phyloP scores from a whole-genome alignment of 768 basidiomycete species.

The Rhizopogon roseolus region DNA sequence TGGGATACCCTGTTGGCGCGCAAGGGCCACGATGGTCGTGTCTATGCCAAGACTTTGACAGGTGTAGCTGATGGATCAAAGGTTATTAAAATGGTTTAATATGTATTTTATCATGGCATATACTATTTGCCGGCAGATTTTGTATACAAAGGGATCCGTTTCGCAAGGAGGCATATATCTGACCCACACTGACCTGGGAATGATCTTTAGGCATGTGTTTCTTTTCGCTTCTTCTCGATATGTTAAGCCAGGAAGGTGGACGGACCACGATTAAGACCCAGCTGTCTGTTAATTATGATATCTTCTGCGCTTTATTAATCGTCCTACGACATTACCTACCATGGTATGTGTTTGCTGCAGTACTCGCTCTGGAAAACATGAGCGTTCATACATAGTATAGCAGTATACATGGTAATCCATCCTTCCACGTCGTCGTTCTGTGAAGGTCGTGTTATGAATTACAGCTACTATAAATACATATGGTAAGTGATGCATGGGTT shows the following conservation, averaged over 20 bases:
- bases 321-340: too few species aligned
- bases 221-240: too few species aligned
- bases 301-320: too few species aligned
- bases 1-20: constrained; percentile 87
- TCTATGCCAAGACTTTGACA: constrained; percentile 44
- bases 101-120: background rate
- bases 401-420: background rate
- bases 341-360: too few species aligned
- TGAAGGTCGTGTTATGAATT: too few species aligned
- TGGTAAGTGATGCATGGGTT: background rate
- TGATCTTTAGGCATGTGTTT: too few species aligned
- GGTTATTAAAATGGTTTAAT: constrained; percentile 61
- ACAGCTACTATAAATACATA: background rate
- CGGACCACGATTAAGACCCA: too few species aligned
- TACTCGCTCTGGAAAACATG: too few species aligned
- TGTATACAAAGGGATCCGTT: background rate
- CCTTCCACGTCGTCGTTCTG: background rate
- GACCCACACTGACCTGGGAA: background rate
- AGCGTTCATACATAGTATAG: too few species aligned
- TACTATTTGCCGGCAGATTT: background rate
- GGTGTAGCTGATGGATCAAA: constrained; percentile 68
- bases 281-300: too few species aligned
- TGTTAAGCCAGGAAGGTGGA: too few species aligned
- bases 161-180: background rate
- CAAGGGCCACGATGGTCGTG: constrained; percentile 47